Base-by-base conservation (phyloP, 768 basidiomycete species). In the Macrolepiota fuliginosa region DNA sequence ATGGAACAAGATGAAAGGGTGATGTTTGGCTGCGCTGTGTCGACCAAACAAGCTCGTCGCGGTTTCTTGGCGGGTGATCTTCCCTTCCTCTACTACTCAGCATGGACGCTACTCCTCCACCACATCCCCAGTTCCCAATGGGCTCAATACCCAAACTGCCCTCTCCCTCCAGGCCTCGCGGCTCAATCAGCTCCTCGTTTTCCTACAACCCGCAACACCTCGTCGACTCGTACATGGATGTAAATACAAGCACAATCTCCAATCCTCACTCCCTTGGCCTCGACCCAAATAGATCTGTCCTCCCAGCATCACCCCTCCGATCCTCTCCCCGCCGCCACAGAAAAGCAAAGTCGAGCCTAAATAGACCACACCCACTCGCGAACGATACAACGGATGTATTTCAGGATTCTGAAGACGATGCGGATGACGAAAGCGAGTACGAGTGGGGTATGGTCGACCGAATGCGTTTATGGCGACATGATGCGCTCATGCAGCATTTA, bases 401-500 rank as follows among this genome's bases (percentile, higher is more conserved):
- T 63, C 85, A 88, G 59, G 88, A 90, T 64, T 80, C 83, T 22
- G 83, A 81, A 13, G 87, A 83, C 61, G 83, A 81, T 56, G 84
- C 80, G 22, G 83, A 86, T 50, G 85, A 83, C 40, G 79, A 83
- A 37, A 81, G 79, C 40, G 82, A 81, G 45, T 80, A 83, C 50
- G 87, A 90, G 65, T 95, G 92, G 92, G 86, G 87, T 1, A 88
- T 92, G 81, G 87, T 98, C 2, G 96, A 98, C 75, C 85, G 96
- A 32, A 96, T 99, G 94, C 82, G 97, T 61, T 77, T 94, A 47
- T 98, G 96, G 96, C 80, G 97, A 45, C 96, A 98, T 70, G 97
- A 98, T 76, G 96, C 97, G 45, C 83, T 99, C 65, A 95, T 96
- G 88, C 97, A 98, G 74, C 97, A 99, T 79, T 77, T 99, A 12